phyloP scores from a whole-genome alignment of 495 filamentous ascomycete genomes.

The Tuber aestivum region DNA sequence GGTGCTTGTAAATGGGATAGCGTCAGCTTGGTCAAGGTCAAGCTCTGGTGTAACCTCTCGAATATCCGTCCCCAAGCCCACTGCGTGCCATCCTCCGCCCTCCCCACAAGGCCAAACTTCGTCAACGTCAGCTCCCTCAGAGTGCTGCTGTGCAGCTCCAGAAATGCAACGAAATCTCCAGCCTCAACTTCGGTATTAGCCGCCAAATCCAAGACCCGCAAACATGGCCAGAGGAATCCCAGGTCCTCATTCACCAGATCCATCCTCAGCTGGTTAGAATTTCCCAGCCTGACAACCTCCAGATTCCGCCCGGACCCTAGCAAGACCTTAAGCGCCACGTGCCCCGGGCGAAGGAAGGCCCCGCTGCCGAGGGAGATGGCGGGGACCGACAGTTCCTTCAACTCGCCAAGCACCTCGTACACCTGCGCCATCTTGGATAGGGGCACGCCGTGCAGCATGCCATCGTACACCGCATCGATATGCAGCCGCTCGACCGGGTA shows the following conservation, averaged over 20 bases:
- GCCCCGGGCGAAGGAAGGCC: not conserved
- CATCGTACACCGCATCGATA: conserved; percentile 24
- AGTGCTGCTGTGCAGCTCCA: conserved; percentile 14
- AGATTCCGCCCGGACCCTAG: conserved; percentile 7
- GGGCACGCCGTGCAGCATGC: conserved; percentile 14
- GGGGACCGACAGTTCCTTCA: conserved; percentile 21
- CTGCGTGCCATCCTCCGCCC: not conserved
- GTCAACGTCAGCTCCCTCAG: conserved; percentile 20
- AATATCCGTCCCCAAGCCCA: not conserved
- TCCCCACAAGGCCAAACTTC: conserved; percentile 12
- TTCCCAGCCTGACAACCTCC: conserved; percentile 21
- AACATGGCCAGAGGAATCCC: conserved; percentile 19
- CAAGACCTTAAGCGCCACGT: not conserved
- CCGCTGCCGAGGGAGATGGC: conserved; percentile 1
- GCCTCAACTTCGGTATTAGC: not conserved
- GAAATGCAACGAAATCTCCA: conserved; percentile 16
- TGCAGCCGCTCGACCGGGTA: conserved; percentile 26
- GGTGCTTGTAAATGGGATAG: not conserved
- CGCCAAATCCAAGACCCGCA: conserved; percentile 21
- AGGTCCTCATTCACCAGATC: conserved; percentile 6
- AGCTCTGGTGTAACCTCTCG: not conserved
- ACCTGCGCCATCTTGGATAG: conserved; percentile 19
- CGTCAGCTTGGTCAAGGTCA: not conserved
- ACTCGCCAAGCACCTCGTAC: conserved; percentile 12
- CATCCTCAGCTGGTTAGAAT: not conserved